phyloP scores from a whole-genome alignment of 495 filamentous ascomycete genomes.

The Tetracladium setigerum region DNA sequence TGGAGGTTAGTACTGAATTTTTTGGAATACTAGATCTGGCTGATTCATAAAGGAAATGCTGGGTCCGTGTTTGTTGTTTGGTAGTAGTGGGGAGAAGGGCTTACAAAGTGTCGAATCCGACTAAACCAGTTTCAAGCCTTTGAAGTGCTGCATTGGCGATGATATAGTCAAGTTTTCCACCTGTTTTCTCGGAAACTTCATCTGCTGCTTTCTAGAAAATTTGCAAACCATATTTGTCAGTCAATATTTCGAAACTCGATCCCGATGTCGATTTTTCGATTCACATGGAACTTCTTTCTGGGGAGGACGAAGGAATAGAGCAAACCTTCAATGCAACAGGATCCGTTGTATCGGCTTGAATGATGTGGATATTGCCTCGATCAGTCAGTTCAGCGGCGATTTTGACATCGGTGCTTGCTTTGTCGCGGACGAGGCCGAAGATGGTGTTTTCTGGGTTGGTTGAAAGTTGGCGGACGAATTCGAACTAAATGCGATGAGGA shows the following conservation, averaged over 20 bases:
- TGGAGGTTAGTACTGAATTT: no score
- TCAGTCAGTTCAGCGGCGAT: constrained; percentile 23
- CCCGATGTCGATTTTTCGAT: no score
- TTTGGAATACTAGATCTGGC: no score
- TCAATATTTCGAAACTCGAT: no score
- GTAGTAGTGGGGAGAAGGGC: neutral
- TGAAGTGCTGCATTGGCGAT: constrained; percentile 41
- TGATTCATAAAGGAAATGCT: no score
- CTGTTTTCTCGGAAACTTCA: constrained; percentile 26
- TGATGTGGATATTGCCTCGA: constrained; percentile 34
- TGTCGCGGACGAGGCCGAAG: constrained; percentile 37
- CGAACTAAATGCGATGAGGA: constrained; percentile 23
- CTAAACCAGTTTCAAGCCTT: constrained; percentile 7
- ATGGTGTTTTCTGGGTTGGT: constrained; percentile 29
- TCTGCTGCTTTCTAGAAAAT: constrained; percentile 26
- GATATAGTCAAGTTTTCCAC: constrained; percentile 41
- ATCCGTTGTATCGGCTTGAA: constrained; percentile 38
- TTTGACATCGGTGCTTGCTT: constrained; percentile 24
- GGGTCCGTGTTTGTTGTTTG: no score
- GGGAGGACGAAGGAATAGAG: neutral
- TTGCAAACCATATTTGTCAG: constrained; percentile 10
- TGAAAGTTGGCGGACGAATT: constrained; percentile 30
- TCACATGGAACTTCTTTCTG: no score
- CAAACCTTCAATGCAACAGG: constrained; percentile 30
- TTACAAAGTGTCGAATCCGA: constrained; percentile 18